Percentiles rank a stretch among this genome's conserved stretches.
phyloP scores from a whole-genome alignment of 371 early-diverging fungal species.

The Rhizopus arrhizus region DNA sequence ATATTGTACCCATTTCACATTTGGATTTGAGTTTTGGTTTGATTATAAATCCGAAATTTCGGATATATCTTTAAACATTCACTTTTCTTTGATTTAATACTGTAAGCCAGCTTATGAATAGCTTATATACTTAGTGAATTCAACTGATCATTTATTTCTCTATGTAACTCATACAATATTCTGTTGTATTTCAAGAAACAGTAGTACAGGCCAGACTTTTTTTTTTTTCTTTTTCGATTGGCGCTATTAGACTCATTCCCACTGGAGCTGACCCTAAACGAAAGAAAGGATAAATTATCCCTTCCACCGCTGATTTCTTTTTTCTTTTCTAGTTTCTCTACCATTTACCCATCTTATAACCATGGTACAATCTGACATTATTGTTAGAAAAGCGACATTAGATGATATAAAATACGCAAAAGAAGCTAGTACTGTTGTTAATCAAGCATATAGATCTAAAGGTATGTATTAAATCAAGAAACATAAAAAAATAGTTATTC shows the following conservation, averaged over 20 bases:
- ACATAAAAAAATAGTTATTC: background rate
- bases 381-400: slow-evolving; percentile 12
- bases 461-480: slow-evolving; percentile 1
- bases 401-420: slow-evolving; percentile 8
- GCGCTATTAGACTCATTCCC: no score
- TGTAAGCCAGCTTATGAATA: background rate
- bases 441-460: slow-evolving; percentile 26
- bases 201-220: no score
- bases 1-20: no score
- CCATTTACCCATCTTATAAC: background rate
- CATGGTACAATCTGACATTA: slow-evolving; percentile 23
- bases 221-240: no score
- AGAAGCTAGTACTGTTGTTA: slow-evolving; percentile 20
- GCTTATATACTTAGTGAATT: background rate
- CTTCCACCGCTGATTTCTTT: no score
- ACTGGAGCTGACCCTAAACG: no score
- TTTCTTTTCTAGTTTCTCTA: background rate
- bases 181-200: no score
- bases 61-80: background rate
- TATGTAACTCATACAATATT: no score
- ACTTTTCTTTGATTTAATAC: background rate
- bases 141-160: no score
- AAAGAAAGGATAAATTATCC: no score
- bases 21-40: no score
- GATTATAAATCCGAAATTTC: background rate